Conservation (phyloP, 208 protist genomes). For the Trypanosomatidae sp. region DNA sequence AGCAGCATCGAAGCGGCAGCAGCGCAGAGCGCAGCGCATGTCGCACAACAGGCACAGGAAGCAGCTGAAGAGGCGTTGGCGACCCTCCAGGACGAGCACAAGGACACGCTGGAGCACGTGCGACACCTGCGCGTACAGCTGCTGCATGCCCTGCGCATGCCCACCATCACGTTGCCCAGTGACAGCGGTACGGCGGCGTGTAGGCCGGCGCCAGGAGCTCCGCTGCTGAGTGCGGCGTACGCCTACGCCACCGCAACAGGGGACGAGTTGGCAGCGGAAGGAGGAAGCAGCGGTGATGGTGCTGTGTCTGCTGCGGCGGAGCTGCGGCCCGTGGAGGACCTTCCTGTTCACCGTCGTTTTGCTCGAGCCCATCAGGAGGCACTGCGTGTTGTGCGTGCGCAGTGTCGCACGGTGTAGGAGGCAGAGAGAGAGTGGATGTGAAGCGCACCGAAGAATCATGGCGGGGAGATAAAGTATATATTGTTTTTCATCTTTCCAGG, state of each 20-base stretch:
- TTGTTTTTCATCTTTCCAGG: neutral
- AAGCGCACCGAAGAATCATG: no score
- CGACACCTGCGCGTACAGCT: slow-evolving; percentile 45
- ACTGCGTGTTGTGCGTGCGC: slow-evolving; percentile 44
- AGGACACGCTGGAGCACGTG: slow-evolving; percentile 17
- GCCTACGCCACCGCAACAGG: slow-evolving; percentile 2
- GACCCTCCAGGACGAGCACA: no score
- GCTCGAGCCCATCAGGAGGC: slow-evolving; percentile 77
- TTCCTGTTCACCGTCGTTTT: slow-evolving; percentile 78
- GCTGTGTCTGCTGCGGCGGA: neutral
- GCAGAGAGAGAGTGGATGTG: no score
- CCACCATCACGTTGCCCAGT: slow-evolving; percentile 45
- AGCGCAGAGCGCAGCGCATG: neutral
- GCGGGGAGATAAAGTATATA: no score
- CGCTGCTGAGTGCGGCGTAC: slow-evolving; percentile 5
- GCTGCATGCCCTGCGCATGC: slow-evolving; percentile 45
- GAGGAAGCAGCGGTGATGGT: neutral
- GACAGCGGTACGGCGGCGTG: neutral
- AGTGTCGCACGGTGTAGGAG: slow-evolving; percentile 31
- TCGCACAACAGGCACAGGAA: neutral
- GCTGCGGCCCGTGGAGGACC: slow-evolving; percentile 15
- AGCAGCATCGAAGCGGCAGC: no score
- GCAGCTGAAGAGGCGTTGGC: no score
- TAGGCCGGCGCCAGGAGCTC: neutral
- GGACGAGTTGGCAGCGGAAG: neutral